These are phyloP conservation scores for Dunaliella primolecta DNA, from an alignment of 139 green algal genomes.

Conservation along the genomic window DNA sequence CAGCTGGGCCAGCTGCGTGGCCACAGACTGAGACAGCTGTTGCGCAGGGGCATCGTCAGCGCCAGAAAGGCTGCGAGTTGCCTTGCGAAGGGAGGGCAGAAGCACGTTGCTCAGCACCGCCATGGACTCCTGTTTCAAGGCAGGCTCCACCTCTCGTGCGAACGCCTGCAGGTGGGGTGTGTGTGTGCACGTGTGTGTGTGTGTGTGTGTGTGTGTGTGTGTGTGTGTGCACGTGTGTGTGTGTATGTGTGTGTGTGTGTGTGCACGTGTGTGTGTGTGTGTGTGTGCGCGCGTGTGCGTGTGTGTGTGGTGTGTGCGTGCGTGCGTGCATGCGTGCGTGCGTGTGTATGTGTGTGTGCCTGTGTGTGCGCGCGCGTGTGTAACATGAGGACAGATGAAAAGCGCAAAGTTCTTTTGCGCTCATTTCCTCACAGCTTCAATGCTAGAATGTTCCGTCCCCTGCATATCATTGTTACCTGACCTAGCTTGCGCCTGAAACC, in stretches of 20 bases:
- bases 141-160: background rate
- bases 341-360: background rate
- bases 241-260: slow-evolving; percentile 13
- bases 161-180: background rate
- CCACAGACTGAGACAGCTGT: slow-evolving; percentile 20
- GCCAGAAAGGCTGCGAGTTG: slow-evolving; percentile 5
- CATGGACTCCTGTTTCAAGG: slow-evolving; percentile 7
- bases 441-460: too few species aligned
- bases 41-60: background rate
- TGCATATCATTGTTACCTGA: too few species aligned
- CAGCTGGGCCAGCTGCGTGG: slow-evolving; percentile 25
- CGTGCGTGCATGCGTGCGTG: slow-evolving; percentile 2
- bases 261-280: slow-evolving; percentile 7
- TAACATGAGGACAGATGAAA: too few species aligned
- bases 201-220: slow-evolving; percentile 20
- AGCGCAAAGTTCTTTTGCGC: too few species aligned
- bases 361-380: too few species aligned
- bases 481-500: too few species aligned
- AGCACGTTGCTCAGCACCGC: slow-evolving; percentile 21
- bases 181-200: background rate
- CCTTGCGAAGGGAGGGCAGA: slow-evolving; percentile 19
- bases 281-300: background rate
- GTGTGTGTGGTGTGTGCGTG: background rate
- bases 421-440: too few species aligned
- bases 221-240: slow-evolving; percentile 11